Evolutionary conservation across 495 filamentous ascomycete genomes (phyloP).

Genomic region (Podospora fimiseda): DNA sequence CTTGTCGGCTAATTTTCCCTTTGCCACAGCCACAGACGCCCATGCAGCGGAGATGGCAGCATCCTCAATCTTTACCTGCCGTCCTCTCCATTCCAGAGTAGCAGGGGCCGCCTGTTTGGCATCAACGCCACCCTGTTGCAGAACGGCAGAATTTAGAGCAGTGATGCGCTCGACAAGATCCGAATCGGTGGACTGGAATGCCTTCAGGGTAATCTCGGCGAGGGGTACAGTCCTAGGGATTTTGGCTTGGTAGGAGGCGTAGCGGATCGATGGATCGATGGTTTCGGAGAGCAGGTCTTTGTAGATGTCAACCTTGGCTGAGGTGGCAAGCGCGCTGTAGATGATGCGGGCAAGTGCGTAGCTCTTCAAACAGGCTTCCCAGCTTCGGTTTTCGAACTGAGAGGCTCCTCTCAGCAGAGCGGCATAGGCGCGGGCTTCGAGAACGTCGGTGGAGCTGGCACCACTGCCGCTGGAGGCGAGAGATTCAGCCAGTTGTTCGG

Average conservation of each 20-base stretch:
- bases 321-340: conserved; percentile 60
- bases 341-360: conserved; percentile 76
- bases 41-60: conserved; percentile 80
- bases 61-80: conserved; percentile 84
- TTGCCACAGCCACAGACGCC: conserved; percentile 50
- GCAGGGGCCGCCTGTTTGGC: conserved; percentile 58
- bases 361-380: conserved; percentile 68
- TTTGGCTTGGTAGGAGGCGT: conserved; percentile 86
- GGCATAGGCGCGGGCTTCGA: conserved; percentile 84
- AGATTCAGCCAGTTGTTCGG: conserved; percentile 59
- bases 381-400: conserved; percentile 78
- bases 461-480: conserved; percentile 52
- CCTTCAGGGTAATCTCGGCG: conserved; percentile 65
- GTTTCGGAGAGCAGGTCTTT: conserved; percentile 78
- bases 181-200: conserved; percentile 59
- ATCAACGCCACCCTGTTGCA: conserved; percentile 58
- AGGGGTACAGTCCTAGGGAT: conserved; percentile 77
- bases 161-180: conserved; percentile 60
- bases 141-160: conserved; percentile 61
- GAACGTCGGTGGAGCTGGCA: conserved; percentile 61
- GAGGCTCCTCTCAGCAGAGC: conserved; percentile 66
- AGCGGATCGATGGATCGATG: conserved; percentile 89
- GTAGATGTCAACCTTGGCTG: conserved; percentile 64
- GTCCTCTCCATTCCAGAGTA: conserved; percentile 79
- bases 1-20: conserved; percentile 49